These are phyloP conservation scores for Astrothelium subdiscretum DNA, from an alignment of 495 filamentous ascomycete genomes.

Conservation along the genomic window DNA sequence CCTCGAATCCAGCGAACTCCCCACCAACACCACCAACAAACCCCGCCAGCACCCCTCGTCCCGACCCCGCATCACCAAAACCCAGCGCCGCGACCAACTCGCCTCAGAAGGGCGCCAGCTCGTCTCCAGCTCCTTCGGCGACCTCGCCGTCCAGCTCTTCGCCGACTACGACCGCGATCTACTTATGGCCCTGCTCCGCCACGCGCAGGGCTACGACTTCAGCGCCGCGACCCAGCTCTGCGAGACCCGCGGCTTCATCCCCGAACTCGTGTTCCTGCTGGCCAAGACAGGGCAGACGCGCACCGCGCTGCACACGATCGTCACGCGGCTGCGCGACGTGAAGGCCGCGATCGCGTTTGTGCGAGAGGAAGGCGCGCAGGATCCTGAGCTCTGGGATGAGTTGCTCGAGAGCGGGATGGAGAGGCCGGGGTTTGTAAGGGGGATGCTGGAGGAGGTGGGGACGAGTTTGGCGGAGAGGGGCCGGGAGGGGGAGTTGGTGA, in stretches of 20 bases:
- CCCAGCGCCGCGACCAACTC: conserved; percentile 4
- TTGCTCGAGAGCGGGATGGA: conserved; percentile 92
- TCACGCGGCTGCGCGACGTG: conserved; percentile 77
- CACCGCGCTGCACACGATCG: conserved; percentile 78
- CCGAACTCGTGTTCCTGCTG: conserved; percentile 85
- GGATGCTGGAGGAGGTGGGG: conserved; percentile 83
- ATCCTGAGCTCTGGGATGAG: conserved; percentile 87
- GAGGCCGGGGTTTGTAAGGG: conserved; percentile 86
- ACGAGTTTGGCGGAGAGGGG: conserved; percentile 69
- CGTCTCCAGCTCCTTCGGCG: conserved; percentile 65
- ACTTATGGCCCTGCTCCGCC: conserved; percentile 77
- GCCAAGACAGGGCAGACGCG: conserved; percentile 92
- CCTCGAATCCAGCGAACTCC: conserved; percentile 17
- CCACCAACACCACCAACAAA: conserved; percentile 21
- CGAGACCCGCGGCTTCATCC: conserved; percentile 63
- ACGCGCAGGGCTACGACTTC: conserved; percentile 63
- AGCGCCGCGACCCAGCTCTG: conserved; percentile 72
- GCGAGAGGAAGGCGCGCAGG: conserved; percentile 82
- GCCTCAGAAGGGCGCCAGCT: conserved; percentile 58
- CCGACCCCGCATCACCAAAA: conserved; percentile 20
- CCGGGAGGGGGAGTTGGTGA: conserved; percentile 61
- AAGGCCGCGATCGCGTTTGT: conserved; percentile 86
- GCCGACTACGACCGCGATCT: conserved; percentile 67
- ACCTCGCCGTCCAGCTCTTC: conserved; percentile 75
- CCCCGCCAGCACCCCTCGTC: not conserved